Evolutionary conservation across 768 basidiomycete genomes (phyloP).

Genomic region (Amanita exitialis): DNA sequence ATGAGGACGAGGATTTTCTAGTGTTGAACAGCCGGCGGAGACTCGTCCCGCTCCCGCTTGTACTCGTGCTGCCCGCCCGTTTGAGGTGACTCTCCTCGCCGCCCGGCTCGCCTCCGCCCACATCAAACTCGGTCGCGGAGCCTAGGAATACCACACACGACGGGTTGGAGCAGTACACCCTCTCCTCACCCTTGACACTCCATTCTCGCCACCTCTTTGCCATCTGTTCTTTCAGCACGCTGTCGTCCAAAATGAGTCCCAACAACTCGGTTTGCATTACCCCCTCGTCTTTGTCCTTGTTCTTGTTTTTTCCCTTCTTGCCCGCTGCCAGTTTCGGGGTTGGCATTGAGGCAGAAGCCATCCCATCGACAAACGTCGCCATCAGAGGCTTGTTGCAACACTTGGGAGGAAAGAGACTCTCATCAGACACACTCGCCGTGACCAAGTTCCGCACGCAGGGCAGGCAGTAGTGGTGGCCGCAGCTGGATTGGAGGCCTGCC

Average conservation of each 20-base stretch:
- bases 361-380: neutral
- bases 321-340: no score
- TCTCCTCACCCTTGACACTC: neutral
- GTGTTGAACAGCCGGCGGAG: constrained; percentile 5
- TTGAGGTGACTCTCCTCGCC: neutral
- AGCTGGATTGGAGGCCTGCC: constrained; percentile 26
- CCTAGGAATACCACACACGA: constrained; percentile 16
- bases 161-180: constrained; percentile 18
- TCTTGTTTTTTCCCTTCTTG: no score
- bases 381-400: constrained; percentile 26
- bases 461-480: constrained; percentile 36
- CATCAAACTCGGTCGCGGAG: neutral
- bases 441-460: constrained; percentile 33
- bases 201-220: constrained; percentile 1
- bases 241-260: neutral
- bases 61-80: neutral
- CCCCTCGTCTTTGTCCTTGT: neutral
- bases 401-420: constrained; percentile 39
- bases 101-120: constrained; percentile 1
- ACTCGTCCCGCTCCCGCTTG: neutral
- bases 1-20: neutral
- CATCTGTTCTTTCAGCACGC: neutral
- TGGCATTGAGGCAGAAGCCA: neutral
- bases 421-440: constrained; percentile 33
- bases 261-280: neutral